phyloP scores from a whole-genome alignment of 2,329 filamentous ascomycete species.

The Aspergillus nomiae region DNA sequence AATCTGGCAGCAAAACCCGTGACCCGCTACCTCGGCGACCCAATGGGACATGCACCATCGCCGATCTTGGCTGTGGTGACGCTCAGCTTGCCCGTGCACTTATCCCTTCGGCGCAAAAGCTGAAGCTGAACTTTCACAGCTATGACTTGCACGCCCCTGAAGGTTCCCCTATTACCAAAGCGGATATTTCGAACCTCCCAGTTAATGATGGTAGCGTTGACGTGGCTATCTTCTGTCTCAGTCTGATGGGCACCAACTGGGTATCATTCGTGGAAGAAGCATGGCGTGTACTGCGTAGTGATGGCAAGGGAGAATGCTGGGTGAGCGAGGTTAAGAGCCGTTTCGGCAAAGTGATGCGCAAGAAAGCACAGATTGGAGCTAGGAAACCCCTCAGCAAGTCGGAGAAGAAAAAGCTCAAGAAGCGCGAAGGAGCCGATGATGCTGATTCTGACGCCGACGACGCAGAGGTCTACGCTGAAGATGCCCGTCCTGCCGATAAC shows the following conservation, averaged over 20 bases:
- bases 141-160: constrained; percentile 83
- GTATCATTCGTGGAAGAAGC: constrained; percentile 95
- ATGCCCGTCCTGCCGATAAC: constrained; percentile 54
- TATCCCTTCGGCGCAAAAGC: constrained; percentile 59
- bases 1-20: constrained; percentile 31
- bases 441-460: constrained; percentile 44
- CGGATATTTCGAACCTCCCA: constrained; percentile 85
- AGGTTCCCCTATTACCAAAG: constrained; percentile 72
- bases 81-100: constrained; percentile 75
- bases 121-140: constrained; percentile 75
- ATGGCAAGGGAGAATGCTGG: constrained; percentile 84
- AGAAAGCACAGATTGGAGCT: constrained; percentile 44
- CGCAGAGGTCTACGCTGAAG: constrained; percentile 56
- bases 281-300: constrained; percentile 85
- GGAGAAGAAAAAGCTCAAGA: constrained; percentile 47
- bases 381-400: constrained; percentile 43
- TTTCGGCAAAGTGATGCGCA: constrained; percentile 64
- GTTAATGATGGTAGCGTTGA: constrained; percentile 75
- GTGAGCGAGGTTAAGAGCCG: constrained; percentile 95
- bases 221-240: constrained; percentile 90
- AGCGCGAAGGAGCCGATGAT: constrained; percentile 51
- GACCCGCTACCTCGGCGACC: constrained; percentile 65
- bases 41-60: constrained; percentile 72
- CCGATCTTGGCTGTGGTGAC: constrained; percentile 92
- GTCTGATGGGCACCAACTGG: constrained; percentile 99